phyloP scores from a whole-genome alignment of 2,329 filamentous ascomycete genomes.

The Neonectria coccinea region DNA sequence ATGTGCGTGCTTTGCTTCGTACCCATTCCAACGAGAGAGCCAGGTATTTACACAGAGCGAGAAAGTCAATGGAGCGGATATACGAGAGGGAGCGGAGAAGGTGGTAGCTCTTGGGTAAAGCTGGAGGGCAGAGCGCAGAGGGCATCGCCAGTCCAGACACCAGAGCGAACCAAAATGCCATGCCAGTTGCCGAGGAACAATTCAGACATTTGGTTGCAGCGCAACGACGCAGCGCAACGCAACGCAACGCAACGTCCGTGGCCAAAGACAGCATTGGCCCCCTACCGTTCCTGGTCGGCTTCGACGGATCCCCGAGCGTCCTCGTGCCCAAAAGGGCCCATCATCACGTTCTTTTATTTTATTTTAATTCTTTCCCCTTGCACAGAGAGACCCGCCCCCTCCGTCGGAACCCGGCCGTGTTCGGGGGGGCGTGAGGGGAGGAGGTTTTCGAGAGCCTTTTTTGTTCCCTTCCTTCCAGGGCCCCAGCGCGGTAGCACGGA shows the following conservation, averaged over 20 bases:
- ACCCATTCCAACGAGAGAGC: slow-evolving; percentile 35
- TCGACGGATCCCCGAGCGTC: slow-evolving; percentile 12
- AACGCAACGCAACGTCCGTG: slow-evolving; percentile 17
- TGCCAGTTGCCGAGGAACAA: slow-evolving; percentile 14
- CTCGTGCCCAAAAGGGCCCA: slow-evolving; percentile 19
- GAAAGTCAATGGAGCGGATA: no score
- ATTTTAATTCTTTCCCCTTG: slow-evolving; percentile 9
- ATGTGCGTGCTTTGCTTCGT: not conserved
- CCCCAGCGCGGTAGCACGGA: slow-evolving; percentile 15
- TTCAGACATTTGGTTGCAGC: slow-evolving; percentile 14
- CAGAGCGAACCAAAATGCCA: slow-evolving; percentile 7
- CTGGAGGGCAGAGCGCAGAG: not conserved
- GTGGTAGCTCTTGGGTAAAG: slow-evolving; percentile 19
- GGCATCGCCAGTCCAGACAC: slow-evolving; percentile 4
- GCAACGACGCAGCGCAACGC: slow-evolving; percentile 11
- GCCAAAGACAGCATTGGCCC: not conserved
- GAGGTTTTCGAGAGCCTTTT: slow-evolving; percentile 2
- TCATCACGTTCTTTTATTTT: slow-evolving; percentile 2
- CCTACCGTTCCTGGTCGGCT: slow-evolving; percentile 4
- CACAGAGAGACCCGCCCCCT: slow-evolving; percentile 12
- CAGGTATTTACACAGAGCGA: not conserved
- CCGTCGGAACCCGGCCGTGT: slow-evolving; percentile 13
- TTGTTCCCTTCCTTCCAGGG: not conserved
- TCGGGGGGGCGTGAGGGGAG: not conserved
- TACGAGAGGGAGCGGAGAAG: not conserved